Evolutionary conservation across 2,329 filamentous ascomycete genomes (phyloP), one percentile per base, ranked within the genome.

Genomic region (Grosmannia serpens): DNA sequence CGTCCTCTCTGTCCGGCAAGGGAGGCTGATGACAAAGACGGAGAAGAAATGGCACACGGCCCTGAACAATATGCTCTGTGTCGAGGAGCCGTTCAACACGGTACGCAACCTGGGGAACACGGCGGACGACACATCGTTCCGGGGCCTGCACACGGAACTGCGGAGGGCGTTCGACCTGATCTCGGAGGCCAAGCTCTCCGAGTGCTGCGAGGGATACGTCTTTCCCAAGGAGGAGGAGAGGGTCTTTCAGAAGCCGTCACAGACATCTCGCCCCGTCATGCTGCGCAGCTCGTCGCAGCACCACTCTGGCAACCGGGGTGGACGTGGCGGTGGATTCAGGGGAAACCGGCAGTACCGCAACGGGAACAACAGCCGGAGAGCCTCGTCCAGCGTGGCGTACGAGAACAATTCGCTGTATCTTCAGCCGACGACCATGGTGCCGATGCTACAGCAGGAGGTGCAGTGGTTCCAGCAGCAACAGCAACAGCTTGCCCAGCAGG

Each of bases 81-180:
- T 99, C 13, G 94, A 99, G 69, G 94, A 99, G 70, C 94, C 94
- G 0, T 99, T 99, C 77, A 99, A 96, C 67, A 87, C 81, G 4
- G 80, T 81, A 41, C 84, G 94, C 49, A 99, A 99, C 69, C 77
- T 99, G 52, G 94, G 91, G 49, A 99, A 99, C 66, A 97, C 94
- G 2, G 94, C 91, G 10, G 94, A 99, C 69, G 91, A 96, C 69
- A 95, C 89, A 50, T 92, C 94, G 0, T 96, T 96, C 73, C 84
- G 88, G 55, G 94, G 94, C 1, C 81, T 99, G 33, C 94, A 99
- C 69, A 72, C 90, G 64, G 94, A 99, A 72, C 77, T 99, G 55
- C 84, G 94, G 61, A 82, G 91, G 64, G 94, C 94, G 1, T 97
- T 96, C 69, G 87, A 91, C 59, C 73, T 90, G 58, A 82, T 96